Conservation (phyloP, 176 grass and related monocot genomes). For the Alloteropsis semialata region DNA sequence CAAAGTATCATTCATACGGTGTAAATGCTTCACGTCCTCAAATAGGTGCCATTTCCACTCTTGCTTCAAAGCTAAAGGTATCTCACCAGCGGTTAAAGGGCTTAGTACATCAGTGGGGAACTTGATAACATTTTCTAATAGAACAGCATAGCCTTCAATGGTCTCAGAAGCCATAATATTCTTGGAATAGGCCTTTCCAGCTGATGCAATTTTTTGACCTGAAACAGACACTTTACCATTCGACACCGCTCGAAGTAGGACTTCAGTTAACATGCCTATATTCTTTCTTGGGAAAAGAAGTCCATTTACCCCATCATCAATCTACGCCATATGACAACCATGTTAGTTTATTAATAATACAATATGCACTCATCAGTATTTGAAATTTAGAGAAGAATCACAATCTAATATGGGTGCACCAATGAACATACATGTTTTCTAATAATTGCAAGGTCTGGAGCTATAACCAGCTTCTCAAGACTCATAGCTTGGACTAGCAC, state of each 20-base stretch:
- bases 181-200: slow-evolving; percentile 73
- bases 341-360: slow-evolving; percentile 27
- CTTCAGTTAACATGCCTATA: slow-evolving; percentile 49
- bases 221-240: slow-evolving; percentile 66
- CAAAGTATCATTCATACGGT: slow-evolving; percentile 43
- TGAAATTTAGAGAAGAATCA: slow-evolving; percentile 21
- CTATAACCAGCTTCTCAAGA: slow-evolving; percentile 85
- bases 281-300: slow-evolving; percentile 77
- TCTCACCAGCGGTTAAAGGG: slow-evolving; percentile 55
- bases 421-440: slow-evolving; percentile 71
- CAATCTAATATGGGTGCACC: slow-evolving; percentile 9
- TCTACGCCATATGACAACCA: slow-evolving; percentile 50
- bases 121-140: slow-evolving; percentile 75
- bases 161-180: slow-evolving; percentile 80
- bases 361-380: background rate
- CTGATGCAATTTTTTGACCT: slow-evolving; percentile 67
- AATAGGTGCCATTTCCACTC: slow-evolving; percentile 88
- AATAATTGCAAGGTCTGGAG: slow-evolving; percentile 84
- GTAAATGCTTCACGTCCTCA: slow-evolving; percentile 51
- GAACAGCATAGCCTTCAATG: slow-evolving; percentile 69
- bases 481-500: slow-evolving; percentile 80
- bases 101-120: slow-evolving; percentile 59
- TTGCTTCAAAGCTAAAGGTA: slow-evolving; percentile 68
- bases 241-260: slow-evolving; percentile 54
- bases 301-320: slow-evolving; percentile 80